Evolutionary conservation across 306 rosid species (phyloP).

Genomic region (Malus sylvestris): DNA sequence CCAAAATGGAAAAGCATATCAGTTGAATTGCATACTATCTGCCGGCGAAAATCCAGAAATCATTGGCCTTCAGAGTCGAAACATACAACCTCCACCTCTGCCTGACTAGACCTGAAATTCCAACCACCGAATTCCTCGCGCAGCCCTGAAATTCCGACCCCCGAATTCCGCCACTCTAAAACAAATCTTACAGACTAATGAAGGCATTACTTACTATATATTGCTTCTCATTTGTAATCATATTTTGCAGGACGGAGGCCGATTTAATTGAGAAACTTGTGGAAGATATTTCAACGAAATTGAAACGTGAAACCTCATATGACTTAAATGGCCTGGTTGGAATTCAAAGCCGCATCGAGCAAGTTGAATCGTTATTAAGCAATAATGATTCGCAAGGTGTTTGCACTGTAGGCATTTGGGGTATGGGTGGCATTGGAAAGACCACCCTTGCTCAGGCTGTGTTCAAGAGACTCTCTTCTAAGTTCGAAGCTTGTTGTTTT

Average conservation of each 20-base stretch:
- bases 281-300: neutral
- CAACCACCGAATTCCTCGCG: too few species aligned
- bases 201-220: neutral
- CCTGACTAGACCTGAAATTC: too few species aligned
- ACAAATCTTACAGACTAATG: too few species aligned
- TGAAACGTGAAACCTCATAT: neutral
- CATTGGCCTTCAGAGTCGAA: too few species aligned
- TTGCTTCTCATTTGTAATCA: neutral
- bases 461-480: neutral
- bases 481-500: neutral
- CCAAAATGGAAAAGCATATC: too few species aligned
- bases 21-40: too few species aligned
- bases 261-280: neutral
- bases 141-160: too few species aligned
- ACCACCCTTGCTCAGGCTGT: neutral
- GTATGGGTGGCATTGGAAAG: conserved; percentile 13
- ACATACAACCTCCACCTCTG: too few species aligned
- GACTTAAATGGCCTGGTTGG: conserved; percentile 7
- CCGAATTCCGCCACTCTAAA: too few species aligned
- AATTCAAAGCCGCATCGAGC: neutral
- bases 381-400: neutral
- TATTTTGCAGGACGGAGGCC: neutral
- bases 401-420: conserved; percentile 12
- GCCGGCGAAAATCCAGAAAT: too few species aligned
- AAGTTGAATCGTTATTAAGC: neutral